Conservation (phyloP, 176 grass and related monocot species). For the Ensete ventricosum region DNA sequence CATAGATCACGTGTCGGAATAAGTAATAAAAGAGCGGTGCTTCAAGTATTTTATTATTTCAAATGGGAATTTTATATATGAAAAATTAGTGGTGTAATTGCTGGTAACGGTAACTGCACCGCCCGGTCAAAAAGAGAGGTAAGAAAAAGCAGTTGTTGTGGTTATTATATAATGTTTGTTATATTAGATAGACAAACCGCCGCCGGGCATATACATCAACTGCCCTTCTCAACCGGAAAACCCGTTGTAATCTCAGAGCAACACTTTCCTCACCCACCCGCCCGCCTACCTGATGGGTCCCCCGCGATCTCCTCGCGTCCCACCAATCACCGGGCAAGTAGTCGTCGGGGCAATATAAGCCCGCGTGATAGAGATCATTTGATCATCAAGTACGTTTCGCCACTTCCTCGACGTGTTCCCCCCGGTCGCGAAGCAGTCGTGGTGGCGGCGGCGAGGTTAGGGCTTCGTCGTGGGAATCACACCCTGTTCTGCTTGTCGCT, state of each 20-base stretch:
- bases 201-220: background rate
- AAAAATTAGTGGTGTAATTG: too few relatives aligned
- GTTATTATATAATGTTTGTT: background rate
- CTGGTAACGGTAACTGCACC: background rate
- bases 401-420: background rate
- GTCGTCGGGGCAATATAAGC: rapidly evolving
- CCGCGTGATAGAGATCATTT: background rate
- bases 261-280: background rate
- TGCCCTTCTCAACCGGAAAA: background rate
- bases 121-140: background rate
- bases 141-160: background rate
- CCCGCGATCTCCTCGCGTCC: background rate
- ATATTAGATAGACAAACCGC: background rate
- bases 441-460: background rate
- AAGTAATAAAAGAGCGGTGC: too few relatives aligned
- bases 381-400: too few relatives aligned
- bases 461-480: background rate
- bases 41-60: too few relatives aligned
- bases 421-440: background rate
- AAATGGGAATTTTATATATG: too few relatives aligned
- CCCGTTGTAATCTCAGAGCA: too few relatives aligned
- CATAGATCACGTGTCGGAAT: too few relatives aligned
- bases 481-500: background rate
- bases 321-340: background rate
- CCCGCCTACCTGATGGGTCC: background rate